Evolutionary conservation across 805 yeast genomes (phyloP).

Genomic region (Metschnikowia corniflorae): DNA sequence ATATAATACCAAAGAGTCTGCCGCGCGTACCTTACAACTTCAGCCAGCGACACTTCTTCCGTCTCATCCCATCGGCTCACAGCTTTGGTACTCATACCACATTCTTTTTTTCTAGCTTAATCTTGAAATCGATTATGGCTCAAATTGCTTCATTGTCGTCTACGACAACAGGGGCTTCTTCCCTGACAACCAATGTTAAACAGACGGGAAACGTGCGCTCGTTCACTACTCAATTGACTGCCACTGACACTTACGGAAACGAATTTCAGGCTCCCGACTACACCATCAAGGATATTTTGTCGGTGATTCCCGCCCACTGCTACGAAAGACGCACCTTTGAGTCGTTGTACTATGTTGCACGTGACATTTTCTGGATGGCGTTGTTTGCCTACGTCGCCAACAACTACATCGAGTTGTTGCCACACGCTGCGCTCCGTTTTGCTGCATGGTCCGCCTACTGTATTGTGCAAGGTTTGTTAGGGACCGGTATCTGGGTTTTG

Average conservation of each 20-base stretch:
- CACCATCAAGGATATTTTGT: slow-evolving; percentile 69
- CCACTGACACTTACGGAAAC: slow-evolving; percentile 60
- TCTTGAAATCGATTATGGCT: no score
- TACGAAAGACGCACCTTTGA: slow-evolving; percentile 56
- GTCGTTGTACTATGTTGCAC: slow-evolving; percentile 61
- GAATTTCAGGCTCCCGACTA: slow-evolving; percentile 70
- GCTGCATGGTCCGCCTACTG: slow-evolving; percentile 58
- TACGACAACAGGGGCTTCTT: slow-evolving; percentile 8
- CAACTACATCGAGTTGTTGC: slow-evolving; percentile 46
- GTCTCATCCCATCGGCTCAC: no score
- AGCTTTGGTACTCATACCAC: no score
- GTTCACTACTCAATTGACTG: slow-evolving; percentile 35
- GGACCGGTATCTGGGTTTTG: slow-evolving; percentile 79
- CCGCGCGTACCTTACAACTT: no score
- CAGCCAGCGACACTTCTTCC: no score
- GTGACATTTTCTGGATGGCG: slow-evolving; percentile 55
- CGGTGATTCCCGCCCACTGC: slow-evolving; percentile 70
- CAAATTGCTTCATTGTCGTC: slow-evolving; percentile 14
- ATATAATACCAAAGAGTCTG: no score
- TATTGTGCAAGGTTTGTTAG: slow-evolving; percentile 57
- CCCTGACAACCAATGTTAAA: slow-evolving; percentile 16
- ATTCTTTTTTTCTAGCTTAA: no score
- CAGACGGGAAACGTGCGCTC: slow-evolving; percentile 43
- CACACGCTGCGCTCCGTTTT: slow-evolving; percentile 38
- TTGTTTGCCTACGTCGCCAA: slow-evolving; percentile 52